phyloP scores from a whole-genome alignment of 1,284 basidiomycete species.

The Mycena sp. region DNA sequence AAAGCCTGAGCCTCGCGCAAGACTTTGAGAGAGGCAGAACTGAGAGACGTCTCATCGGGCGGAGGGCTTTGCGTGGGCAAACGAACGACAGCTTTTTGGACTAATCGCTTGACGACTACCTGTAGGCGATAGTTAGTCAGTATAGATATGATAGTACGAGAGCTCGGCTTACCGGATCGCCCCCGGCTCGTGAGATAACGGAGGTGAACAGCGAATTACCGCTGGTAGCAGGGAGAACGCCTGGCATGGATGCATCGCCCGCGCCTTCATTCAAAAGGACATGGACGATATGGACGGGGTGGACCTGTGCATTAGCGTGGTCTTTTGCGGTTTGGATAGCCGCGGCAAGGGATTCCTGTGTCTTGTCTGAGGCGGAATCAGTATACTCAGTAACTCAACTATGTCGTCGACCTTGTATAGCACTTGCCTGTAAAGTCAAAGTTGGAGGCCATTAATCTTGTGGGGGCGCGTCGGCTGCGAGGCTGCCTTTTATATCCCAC shows the following conservation, averaged over 20 bases:
- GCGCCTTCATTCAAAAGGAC: conserved; percentile 76
- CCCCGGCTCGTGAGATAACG: conserved; percentile 81
- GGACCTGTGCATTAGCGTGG: conserved; percentile 65
- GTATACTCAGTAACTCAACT: too few species aligned
- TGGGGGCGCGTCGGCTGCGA: neutral
- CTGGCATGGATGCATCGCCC: conserved; percentile 42
- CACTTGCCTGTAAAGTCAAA: conserved; percentile 85
- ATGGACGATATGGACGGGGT: conserved; percentile 82
- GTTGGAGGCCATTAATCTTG: conserved; percentile 69
- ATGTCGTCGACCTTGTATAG: too few species aligned
- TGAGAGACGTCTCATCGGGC: conserved; percentile 81
- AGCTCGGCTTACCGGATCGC: conserved; percentile 72
- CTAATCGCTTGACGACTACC: conserved; percentile 64
- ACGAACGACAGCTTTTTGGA: conserved; percentile 78
- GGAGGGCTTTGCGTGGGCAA: conserved; percentile 87
- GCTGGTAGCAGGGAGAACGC: conserved; percentile 35
- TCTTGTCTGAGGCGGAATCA: too few species aligned
- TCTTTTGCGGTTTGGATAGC: conserved; percentile 87
- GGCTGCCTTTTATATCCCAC: neutral
- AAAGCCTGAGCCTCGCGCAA: conserved; percentile 83
- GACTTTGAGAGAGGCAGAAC: conserved; percentile 70
- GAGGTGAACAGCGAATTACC: conserved; percentile 73
- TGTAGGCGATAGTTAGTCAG: conserved; percentile 42
- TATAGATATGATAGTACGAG: conserved; percentile 47
- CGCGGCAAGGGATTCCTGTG: conserved; percentile 69